phyloP scores from a whole-genome alignment of 257 asterid species.

The Nicotiana undulata region DNA sequence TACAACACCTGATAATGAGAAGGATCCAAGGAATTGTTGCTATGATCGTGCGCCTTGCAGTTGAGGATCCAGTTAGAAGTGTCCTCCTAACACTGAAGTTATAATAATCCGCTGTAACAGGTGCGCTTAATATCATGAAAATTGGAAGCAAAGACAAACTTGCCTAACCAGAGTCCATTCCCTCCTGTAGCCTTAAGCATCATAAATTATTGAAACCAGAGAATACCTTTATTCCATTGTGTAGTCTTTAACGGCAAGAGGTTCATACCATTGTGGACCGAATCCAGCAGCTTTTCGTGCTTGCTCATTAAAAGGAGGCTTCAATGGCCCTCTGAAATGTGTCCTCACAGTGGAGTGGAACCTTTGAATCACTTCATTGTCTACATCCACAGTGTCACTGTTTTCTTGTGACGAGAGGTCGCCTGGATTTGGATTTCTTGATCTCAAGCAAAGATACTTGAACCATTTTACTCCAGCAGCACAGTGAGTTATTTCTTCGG shows the following conservation, averaged over 20 bases:
- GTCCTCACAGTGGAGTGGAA: conserved; percentile 63
- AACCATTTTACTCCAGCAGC: conserved; percentile 96
- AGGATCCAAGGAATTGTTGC: neutral
- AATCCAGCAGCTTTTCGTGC: conserved; percentile 92
- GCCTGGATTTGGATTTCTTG: conserved; percentile 20
- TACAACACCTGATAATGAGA: neutral
- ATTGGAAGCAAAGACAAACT: neutral
- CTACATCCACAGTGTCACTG: conserved; percentile 6
- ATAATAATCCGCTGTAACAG: neutral
- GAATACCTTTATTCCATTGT: neutral
- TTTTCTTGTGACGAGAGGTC: conserved; percentile 9
- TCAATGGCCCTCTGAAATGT: conserved; percentile 82
- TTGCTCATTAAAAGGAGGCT: conserved; percentile 83
- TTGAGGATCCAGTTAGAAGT: neutral
- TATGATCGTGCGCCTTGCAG: neutral
- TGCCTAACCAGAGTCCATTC: neutral
- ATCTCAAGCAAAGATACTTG: conserved; percentile 52
- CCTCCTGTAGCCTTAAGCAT: neutral
- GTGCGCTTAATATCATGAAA: neutral
- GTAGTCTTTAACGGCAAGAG: conserved; percentile 61
- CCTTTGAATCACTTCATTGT: conserved; percentile 48
- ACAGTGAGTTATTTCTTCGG: conserved; percentile 91
- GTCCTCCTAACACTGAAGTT: neutral
- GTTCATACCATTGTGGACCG: conserved; percentile 87
- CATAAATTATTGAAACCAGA: neutral